Base-by-base conservation (phyloP, 331 rosid species). In the Malus hybrid region DNA sequence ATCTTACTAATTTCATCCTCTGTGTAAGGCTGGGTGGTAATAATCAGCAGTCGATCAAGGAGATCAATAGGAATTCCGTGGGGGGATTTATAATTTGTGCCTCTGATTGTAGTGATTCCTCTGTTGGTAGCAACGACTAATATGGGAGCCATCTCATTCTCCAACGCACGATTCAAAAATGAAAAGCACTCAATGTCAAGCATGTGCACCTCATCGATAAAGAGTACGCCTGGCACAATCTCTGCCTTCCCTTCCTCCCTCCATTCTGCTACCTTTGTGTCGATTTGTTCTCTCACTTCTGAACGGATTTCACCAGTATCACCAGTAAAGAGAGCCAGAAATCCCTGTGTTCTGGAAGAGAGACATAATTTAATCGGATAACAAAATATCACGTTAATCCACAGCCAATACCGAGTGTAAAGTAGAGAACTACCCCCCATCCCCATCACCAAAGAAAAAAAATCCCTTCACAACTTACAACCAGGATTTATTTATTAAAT, bases 221-320 rank as follows among this genome's bases (percentile, higher is more conserved):
- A 94, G 72, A 94, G 97, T 56, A 94, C 97, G 30, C 99, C 99
- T 0, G 99, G 99, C 52, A 94, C 93, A 56, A 94, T 92, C 83
- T 94, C 99, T 15, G 99, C 99, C 81, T 94, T 94, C 79, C 97
- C 99, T 89, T 94, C 99, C 81, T 94, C 99, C 74, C 91, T 90
- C 99, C 99, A 94, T 74, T 94, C 97, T 22, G 99, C 99, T 44
- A 94, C 99, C 82, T 94, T 94, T n/a, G 97, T 94, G 88, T 94
- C 96, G 3, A 94, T 94, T 79, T 94, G 99, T 79, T 94, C 99
- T 77, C 99, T 92, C 73, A 94, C 99, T 89, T 94, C 99, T 53
- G 97, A 87, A 28, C 97, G 97, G 73, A 94, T 94, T 85, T 94
- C 99, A 60, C 99, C 99, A 4, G 99, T 94, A 76, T 94, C 97